These are phyloP conservation scores for Trematosphaeria pertusa DNA, from an alignment of 2,329 filamentous ascomycete species.

Conservation along the genomic window DNA sequence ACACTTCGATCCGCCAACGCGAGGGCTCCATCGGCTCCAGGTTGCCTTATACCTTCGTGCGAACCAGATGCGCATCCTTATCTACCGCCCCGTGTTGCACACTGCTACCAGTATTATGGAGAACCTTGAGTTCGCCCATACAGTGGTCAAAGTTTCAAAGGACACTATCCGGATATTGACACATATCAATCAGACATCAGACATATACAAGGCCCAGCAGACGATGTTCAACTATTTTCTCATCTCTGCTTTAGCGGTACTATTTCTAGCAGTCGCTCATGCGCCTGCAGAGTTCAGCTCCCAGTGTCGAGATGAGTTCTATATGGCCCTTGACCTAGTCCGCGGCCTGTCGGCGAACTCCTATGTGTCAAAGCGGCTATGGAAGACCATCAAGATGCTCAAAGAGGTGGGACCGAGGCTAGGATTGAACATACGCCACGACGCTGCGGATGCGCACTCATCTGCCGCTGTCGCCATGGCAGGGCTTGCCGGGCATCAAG, in stretches of 20 bases:
- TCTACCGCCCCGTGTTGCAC: constrained; percentile 87
- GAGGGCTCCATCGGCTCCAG: constrained; percentile 75
- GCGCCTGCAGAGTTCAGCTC: constrained; percentile 74
- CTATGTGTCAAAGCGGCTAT: constrained; percentile 74
- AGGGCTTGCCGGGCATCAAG: constrained; percentile 67
- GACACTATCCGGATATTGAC: constrained; percentile 77
- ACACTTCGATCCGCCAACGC: constrained; percentile 57
- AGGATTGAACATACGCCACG: constrained; percentile 60
- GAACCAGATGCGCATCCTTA: constrained; percentile 89
- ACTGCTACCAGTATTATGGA: constrained; percentile 82
- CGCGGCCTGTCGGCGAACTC: constrained; percentile 75
- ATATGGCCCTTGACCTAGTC: constrained; percentile 77
- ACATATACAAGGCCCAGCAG: constrained; percentile 74
- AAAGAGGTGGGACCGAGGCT: constrained; percentile 75
- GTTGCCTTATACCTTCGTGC: constrained; percentile 85
- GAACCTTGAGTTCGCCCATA: constrained; percentile 75
- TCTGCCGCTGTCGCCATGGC: constrained; percentile 71
- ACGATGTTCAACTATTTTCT: constrained; percentile 84
- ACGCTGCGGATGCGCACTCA: constrained; percentile 63
- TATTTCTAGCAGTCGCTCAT: constrained; percentile 79
- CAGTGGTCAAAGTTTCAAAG: constrained; percentile 75
- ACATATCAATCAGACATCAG: constrained; percentile 73
- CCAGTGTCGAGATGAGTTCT: constrained; percentile 76
- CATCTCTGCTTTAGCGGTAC: constrained; percentile 74
- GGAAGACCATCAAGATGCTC: constrained; percentile 73